Evolutionary conservation across 2,329 filamentous ascomycete genomes (phyloP).

Genomic region (Zymoseptoria pseudotritici): DNA sequence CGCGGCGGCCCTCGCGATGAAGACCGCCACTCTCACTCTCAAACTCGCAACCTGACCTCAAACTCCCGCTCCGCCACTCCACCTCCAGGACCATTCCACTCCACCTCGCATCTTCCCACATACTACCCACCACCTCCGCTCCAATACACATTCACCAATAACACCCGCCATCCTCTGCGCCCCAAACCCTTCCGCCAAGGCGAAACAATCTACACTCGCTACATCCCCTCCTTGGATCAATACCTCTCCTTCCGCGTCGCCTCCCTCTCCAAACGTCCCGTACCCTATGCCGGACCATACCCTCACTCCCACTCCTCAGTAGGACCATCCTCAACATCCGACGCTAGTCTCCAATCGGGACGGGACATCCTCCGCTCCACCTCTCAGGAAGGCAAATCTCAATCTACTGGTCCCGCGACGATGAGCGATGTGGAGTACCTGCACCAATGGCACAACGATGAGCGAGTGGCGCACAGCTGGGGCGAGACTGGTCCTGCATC

Average conservation of each 20-base stretch:
- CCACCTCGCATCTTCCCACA: constrained; percentile 76
- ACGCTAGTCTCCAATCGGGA: constrained; percentile 28
- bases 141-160: constrained; percentile 72
- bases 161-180: constrained; percentile 75
- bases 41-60: constrained; percentile 5
- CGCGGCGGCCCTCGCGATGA: constrained; percentile 14
- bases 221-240: constrained; percentile 70
- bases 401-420: constrained; percentile 9
- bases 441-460: constrained; percentile 80
- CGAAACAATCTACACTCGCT: constrained; percentile 84
- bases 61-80: constrained; percentile 11
- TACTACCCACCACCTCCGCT: constrained; percentile 80
- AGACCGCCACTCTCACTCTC: constrained; percentile 5
- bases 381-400: background rate
- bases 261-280: constrained; percentile 56
- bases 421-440: constrained; percentile 60
- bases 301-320: background rate
- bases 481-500: constrained; percentile 52
- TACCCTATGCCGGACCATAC: constrained; percentile 56
- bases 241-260: constrained; percentile 87
- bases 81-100: constrained; percentile 62
- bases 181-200: constrained; percentile 85
- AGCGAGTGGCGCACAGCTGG: constrained; percentile 82
- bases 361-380: constrained; percentile 13
- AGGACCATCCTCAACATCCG: constrained; percentile 7